phyloP scores from a whole-genome alignment of 2,329 filamentous ascomycete genomes.

The Didymosphaeria variabile region DNA sequence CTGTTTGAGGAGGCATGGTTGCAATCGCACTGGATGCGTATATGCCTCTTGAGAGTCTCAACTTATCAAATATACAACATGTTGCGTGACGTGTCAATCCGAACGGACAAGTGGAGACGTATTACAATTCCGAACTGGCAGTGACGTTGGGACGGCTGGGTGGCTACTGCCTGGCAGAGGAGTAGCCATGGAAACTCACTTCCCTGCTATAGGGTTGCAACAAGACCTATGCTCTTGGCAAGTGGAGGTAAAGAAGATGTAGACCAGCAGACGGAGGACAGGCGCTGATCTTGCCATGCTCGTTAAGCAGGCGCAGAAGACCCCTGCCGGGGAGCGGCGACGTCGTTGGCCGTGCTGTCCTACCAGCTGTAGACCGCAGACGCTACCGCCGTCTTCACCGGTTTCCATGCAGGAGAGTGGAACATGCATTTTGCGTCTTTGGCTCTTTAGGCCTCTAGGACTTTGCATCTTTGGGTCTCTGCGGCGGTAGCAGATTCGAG shows the following conservation, averaged over 20 bases:
- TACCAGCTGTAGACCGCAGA: not conserved
- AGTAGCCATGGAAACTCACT: no score
- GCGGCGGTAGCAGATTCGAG: not conserved
- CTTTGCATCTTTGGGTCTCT: no score
- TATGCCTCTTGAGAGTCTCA: constrained; percentile 1
- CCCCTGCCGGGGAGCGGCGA: not conserved
- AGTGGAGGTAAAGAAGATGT: no score
- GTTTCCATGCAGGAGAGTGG: not conserved
- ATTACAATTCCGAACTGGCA: no score
- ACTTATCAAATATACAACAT: not conserved
- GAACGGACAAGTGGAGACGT: not conserved
- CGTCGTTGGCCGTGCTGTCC: not conserved
- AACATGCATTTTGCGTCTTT: not conserved
- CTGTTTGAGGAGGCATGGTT: not conserved
- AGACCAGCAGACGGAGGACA: not conserved
- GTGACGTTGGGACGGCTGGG: not conserved
- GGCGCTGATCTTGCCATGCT: not conserved
- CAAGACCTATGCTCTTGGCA: no score
- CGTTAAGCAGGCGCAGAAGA: not conserved
- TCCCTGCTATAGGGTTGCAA: no score
- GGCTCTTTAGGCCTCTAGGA: no score
- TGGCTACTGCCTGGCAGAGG: not conserved
- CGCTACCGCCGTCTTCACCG: constrained; percentile 6
- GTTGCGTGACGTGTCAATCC: not conserved
- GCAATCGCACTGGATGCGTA: not conserved